Conservation (phyloP, 192 early-diverging fungal species). For the Coemansia sp. region DNA sequence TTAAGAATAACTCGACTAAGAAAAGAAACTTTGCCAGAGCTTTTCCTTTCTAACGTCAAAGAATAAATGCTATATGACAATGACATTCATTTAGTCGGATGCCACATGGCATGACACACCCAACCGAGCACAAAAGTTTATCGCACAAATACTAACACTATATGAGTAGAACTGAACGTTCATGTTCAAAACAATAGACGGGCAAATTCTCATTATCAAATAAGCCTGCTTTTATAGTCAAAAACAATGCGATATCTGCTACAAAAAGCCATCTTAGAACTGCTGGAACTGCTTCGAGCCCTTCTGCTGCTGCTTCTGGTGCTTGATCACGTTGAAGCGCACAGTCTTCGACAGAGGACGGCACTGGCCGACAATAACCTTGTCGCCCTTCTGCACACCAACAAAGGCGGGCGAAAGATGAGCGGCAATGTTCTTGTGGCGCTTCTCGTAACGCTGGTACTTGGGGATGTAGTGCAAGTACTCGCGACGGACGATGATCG, state of each 20-base stretch:
- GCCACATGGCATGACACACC: too few relatives aligned
- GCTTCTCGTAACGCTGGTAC: conserved; percentile 99
- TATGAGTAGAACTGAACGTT: too few relatives aligned
- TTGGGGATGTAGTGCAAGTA: conserved; percentile 99
- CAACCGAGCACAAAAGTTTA: too few relatives aligned
- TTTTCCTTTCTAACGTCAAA: too few relatives aligned
- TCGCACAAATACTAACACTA: too few relatives aligned
- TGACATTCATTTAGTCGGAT: too few relatives aligned
- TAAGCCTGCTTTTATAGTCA: not conserved
- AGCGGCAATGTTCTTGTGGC: conserved; percentile 98
- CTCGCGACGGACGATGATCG: conserved; percentile 96
- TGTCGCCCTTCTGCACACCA: conserved; percentile 83
- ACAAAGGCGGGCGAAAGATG: conserved; percentile 94
- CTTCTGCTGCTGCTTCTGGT: conserved; percentile 78
- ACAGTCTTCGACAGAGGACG: conserved; percentile 99
- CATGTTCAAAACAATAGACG: too few relatives aligned
- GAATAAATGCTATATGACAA: too few relatives aligned
- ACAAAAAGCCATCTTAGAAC: conserved; percentile 60
- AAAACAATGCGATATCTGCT: not conserved
- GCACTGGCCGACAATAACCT: conserved; percentile 98
- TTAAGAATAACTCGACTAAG: too few relatives aligned
- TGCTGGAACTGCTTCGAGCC: conserved; percentile 86
- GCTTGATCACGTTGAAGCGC: conserved; percentile 99
- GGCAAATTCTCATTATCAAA: not conserved
- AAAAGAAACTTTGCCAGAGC: too few relatives aligned